These are phyloP conservation scores for Trichoderma pleuroti DNA, from an alignment of 2,329 filamentous ascomycete genomes.

Conservation along the genomic window DNA sequence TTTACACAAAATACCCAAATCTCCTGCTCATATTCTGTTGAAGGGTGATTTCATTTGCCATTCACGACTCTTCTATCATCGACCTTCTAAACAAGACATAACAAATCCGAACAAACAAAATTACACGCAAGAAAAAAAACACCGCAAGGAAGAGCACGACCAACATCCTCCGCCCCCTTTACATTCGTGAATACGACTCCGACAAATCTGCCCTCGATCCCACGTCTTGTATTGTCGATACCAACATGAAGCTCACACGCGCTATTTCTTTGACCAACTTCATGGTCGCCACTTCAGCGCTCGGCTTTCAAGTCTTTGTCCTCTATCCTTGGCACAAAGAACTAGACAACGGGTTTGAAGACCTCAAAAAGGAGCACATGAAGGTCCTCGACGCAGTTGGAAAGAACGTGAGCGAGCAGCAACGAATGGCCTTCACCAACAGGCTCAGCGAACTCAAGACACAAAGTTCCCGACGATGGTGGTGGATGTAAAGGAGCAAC, in stretches of 20 bases:
- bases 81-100: neutral
- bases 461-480: conserved; percentile 1
- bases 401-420: neutral
- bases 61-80: neutral
- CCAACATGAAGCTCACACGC: neutral
- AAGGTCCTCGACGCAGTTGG: conserved; percentile 8
- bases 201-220: neutral
- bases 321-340: conserved; percentile 10
- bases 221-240: neutral
- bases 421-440: neutral
- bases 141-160: neutral
- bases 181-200: neutral
- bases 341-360: conserved; percentile 4
- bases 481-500: conserved; percentile 5
- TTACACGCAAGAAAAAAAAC: neutral
- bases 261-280: conserved; percentile 12
- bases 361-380: conserved; percentile 8
- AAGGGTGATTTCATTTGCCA: neutral
- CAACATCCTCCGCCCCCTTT: neutral
- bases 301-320: conserved; percentile 14
- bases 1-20: neutral
- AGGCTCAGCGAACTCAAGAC: conserved; percentile 5
- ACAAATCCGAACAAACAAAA: neutral
- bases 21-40: neutral
- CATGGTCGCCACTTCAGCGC: conserved; percentile 8